Evolutionary conservation across 768 basidiomycete species (phyloP).

Genomic region (Chlorophyllum brunneum): DNA sequence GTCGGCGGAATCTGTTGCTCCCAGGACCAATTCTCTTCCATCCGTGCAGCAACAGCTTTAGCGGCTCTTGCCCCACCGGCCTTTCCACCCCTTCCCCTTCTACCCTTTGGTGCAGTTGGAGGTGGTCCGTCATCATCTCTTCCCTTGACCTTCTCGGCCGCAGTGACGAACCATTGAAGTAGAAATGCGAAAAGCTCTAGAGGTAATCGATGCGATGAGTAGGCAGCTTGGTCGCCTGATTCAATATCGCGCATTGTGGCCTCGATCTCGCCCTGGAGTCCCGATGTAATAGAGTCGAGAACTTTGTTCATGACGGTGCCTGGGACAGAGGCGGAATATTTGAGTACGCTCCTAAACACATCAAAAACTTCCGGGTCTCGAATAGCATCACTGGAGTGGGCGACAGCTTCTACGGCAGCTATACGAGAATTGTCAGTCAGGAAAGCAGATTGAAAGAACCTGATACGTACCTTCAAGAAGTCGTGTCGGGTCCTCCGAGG

Average conservation of each 20-base stretch:
- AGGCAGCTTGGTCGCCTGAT: slow-evolving; percentile 58
- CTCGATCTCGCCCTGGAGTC: slow-evolving; percentile 70
- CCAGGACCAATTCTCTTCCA: slow-evolving; percentile 69
- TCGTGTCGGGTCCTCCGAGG: slow-evolving; percentile 46
- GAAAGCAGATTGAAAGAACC: no score
- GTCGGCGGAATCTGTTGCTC: slow-evolving; percentile 66
- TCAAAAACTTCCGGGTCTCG: slow-evolving; percentile 70
- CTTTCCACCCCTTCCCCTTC: slow-evolving; percentile 61
- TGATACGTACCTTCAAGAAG: slow-evolving; percentile 54
- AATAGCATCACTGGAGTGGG: slow-evolving; percentile 72
- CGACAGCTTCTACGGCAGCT: slow-evolving; percentile 82
- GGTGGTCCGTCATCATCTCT: slow-evolving; percentile 44
- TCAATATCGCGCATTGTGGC: slow-evolving; percentile 66
- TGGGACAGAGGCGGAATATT: slow-evolving; percentile 60
- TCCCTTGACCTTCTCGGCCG: slow-evolving; percentile 73
- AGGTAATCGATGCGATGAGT: slow-evolving; percentile 60
- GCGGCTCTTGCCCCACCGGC: slow-evolving; percentile 30
- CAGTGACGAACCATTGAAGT: slow-evolving; percentile 84
- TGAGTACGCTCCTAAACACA: slow-evolving; percentile 77
- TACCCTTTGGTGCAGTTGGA: slow-evolving; percentile 42
- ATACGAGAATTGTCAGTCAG: slow-evolving; percentile 14
- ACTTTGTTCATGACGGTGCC: slow-evolving; percentile 76
- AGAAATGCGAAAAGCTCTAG: slow-evolving; percentile 93
- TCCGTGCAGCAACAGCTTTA: slow-evolving; percentile 39
- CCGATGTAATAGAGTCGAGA: slow-evolving; percentile 82